Evolutionary conservation across 305 asterid genomes (phyloP).

Genomic region (Ruellia speciosa): DNA sequence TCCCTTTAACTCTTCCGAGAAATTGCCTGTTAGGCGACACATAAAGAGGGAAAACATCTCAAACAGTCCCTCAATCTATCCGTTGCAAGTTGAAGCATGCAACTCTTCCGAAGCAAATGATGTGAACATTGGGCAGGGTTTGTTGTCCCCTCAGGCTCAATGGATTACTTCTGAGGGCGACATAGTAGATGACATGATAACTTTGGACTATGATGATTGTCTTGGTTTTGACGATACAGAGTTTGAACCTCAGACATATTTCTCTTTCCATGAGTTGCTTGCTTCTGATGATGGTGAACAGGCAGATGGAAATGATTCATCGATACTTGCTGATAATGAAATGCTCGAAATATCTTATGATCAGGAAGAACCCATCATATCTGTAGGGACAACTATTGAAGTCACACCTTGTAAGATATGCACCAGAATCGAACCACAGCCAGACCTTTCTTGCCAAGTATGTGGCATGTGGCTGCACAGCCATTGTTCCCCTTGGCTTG

Average conservation of each 20-base stretch:
- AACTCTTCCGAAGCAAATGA: no score
- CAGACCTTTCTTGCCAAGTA: conserved; percentile 58
- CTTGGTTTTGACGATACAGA: conserved; percentile 53
- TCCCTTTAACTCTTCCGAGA: no score
- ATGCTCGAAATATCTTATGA: conserved; percentile 28
- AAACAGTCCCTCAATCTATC: conserved; percentile 20
- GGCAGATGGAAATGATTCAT: conserved; percentile 33
- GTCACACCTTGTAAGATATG: conserved; percentile 54
- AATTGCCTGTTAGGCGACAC: conserved; percentile 35
- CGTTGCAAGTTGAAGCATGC: conserved; percentile 20
- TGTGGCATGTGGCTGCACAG: conserved; percentile 68
- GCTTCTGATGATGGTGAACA: conserved; percentile 59
- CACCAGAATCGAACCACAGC: conserved; percentile 40
- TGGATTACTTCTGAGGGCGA: conserved; percentile 39
- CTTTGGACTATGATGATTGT: conserved; percentile 43
- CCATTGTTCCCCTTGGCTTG: conserved; percentile 78
- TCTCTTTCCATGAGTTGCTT: conserved; percentile 83
- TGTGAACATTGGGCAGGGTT: no score
- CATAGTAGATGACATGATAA: conserved; percentile 47
- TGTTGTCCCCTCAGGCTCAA: conserved; percentile 34
- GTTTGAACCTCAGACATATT: conserved; percentile 91
- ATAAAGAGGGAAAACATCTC: no score
- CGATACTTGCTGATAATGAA: conserved; percentile 32
- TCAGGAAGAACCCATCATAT: conserved; percentile 32
- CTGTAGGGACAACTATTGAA: no score